Conservation (phyloP, 129 eudicot species). For the Logfia minima region DNA sequence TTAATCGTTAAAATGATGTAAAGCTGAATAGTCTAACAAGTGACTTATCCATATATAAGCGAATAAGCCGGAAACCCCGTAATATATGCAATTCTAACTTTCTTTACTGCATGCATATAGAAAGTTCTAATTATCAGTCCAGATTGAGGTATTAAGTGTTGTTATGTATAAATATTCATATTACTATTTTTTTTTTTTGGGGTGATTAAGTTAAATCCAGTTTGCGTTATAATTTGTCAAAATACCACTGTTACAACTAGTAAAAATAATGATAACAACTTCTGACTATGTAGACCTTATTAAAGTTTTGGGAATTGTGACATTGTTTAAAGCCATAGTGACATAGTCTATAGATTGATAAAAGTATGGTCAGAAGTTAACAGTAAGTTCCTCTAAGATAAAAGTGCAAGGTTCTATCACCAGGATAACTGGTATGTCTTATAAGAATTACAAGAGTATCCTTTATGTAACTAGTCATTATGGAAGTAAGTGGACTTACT, state of each 20-base stretch:
- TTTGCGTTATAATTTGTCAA: background rate
- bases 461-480: background rate
- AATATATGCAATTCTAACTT: no score
- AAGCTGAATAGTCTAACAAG: background rate
- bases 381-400: background rate
- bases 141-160: background rate
- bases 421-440: background rate
- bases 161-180: constrained; percentile 10
- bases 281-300: background rate
- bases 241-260: background rate
- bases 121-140: background rate
- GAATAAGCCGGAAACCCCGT: no score
- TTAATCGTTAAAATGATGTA: background rate
- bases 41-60: background rate
- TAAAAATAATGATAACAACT: background rate
- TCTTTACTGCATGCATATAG: background rate
- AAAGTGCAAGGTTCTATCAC: background rate
- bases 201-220: background rate
- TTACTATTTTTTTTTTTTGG: background rate
- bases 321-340: background rate
- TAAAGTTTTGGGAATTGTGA: constrained; percentile 11
- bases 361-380: constrained; percentile 4
- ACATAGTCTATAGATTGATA: background rate
- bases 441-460: background rate
- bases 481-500: background rate